phyloP scores from a whole-genome alignment of 1,139 yeast genomes.

The Magnusiomyces sp. region DNA sequence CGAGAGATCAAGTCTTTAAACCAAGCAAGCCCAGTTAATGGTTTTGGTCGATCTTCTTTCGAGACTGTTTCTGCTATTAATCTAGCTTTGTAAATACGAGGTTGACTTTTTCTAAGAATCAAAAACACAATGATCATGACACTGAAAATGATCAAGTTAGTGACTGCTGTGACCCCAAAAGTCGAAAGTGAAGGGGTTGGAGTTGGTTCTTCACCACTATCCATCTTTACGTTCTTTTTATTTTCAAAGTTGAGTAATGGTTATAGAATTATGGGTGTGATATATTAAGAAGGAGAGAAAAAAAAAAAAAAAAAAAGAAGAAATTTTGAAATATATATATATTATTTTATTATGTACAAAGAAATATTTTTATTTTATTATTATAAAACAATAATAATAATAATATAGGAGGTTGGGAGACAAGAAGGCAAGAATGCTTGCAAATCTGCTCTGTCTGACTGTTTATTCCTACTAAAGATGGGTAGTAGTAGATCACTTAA shows the following conservation, averaged over 20 bases:
- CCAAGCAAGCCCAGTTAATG: constrained; percentile 32
- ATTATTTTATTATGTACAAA: background rate
- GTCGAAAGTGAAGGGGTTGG: constrained; percentile 26
- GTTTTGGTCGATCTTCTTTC: constrained; percentile 33
- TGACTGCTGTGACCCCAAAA: constrained; percentile 45
- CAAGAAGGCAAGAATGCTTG: background rate
- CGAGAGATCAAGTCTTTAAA: constrained; percentile 33
- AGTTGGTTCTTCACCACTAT: background rate
- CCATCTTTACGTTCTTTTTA: constrained; percentile 2
- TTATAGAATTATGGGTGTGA: background rate
- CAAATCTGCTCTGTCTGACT: too few species aligned
- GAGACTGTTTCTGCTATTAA: constrained; percentile 43
- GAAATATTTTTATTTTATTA: too few species aligned
- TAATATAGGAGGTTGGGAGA: background rate
- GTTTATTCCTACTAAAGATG: too few species aligned
- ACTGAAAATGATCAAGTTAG: constrained; percentile 50
- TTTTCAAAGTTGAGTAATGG: background rate
- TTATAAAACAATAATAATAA: background rate
- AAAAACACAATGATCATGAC: constrained; percentile 52
- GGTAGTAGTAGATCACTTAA: too few species aligned
- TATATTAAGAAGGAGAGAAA: constrained; percentile 1
- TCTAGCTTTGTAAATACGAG: constrained; percentile 78
- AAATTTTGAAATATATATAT: background rate
- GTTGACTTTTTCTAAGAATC: constrained; percentile 53
- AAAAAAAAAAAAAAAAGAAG: background rate